Percentiles rank a stretch among this genome's conserved stretches.
These are phyloP conservation scores for Leccinum solheimii DNA, from an alignment of 1,284 basidiomycete genomes.

Conservation along the genomic window DNA sequence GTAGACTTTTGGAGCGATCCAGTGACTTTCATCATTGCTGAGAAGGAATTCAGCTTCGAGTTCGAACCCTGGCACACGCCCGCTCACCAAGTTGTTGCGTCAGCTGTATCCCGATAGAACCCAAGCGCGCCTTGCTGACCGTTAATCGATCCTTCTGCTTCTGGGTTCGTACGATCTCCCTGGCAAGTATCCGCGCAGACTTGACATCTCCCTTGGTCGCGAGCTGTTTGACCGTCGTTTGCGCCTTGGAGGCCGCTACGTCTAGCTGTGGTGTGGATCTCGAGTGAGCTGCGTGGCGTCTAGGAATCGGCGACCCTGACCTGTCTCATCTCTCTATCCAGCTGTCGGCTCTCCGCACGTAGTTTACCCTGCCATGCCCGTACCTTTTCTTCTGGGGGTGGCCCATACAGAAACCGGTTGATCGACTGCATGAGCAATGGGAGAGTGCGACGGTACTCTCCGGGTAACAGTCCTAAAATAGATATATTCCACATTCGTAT, in stretches of 20 bases:
- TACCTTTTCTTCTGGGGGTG: slow-evolving; percentile 90
- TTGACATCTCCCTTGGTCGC: slow-evolving; percentile 92
- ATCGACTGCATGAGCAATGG: slow-evolving; percentile 72
- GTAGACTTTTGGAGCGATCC: slow-evolving; percentile 96
- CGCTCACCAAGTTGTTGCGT: slow-evolving; percentile 88
- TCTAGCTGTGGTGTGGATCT: slow-evolving; percentile 64
- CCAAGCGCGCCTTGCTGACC: slow-evolving; percentile 90
- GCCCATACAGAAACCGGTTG: slow-evolving; percentile 91
- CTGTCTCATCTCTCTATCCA: slow-evolving; percentile 93
- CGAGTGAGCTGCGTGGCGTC: slow-evolving; percentile 25
- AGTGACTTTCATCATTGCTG: slow-evolving; percentile 97
- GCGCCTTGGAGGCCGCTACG: slow-evolving; percentile 77
- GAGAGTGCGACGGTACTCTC: slow-evolving; percentile 1
- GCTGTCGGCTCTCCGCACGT: slow-evolving; percentile 72
- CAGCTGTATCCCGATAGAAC: slow-evolving; percentile 90
- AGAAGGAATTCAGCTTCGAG: neutral
- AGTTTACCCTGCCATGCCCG: slow-evolving; percentile 87
- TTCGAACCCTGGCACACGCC: neutral
- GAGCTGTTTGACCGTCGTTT: slow-evolving; percentile 83
- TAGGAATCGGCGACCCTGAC: slow-evolving; percentile 47
- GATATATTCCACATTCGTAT: slow-evolving; percentile 11
- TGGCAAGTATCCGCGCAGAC: slow-evolving; percentile 88
- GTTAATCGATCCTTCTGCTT: slow-evolving; percentile 94
- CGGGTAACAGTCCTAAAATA: slow-evolving; percentile 20
- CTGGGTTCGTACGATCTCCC: slow-evolving; percentile 91